These are phyloP conservation scores for Eucalyptus tenuipes DNA, from an alignment of 345 rosid species.

Conservation along the genomic window DNA sequence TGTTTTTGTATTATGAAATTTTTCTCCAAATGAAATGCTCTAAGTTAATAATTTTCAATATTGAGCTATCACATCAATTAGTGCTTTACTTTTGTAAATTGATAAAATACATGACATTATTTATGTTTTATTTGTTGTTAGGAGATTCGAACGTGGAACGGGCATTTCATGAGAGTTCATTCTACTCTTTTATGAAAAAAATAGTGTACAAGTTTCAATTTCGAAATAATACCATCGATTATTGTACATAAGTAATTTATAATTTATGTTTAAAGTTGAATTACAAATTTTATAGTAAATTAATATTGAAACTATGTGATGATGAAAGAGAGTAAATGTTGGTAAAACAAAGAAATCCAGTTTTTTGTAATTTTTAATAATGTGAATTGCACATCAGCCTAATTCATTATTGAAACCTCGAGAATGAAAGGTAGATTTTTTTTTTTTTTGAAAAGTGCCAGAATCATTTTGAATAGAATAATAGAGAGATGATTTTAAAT, in stretches of 20 bases:
- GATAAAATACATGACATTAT: background rate
- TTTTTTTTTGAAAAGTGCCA: background rate
- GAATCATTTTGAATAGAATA: background rate
- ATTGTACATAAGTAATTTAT: background rate
- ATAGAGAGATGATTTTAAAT: background rate
- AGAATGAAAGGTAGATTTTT: background rate
- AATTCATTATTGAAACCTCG: background rate
- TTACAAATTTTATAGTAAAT: too few relatives aligned
- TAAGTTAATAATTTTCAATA: background rate
- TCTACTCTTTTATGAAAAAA: too few relatives aligned
- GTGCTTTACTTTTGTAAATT: background rate
- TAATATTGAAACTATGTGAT: background rate
- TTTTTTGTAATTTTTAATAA: too few relatives aligned
- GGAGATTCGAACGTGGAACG: background rate
- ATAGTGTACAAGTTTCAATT: background rate
- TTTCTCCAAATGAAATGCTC: too few relatives aligned
- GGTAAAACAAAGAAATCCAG: background rate
- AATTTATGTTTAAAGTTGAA: too few relatives aligned
- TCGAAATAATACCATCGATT: background rate
- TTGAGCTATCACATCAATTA: background rate
- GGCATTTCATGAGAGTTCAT: background rate
- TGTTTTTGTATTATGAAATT: too few relatives aligned
- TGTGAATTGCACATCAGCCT: background rate
- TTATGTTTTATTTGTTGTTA: background rate
- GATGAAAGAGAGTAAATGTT: background rate